A percentile compares a stretch with the other conserved stretches of the same genome.
These are phyloP conservation scores for Tolypocladium cylindrosporum DNA, from an alignment of 2,329 filamentous ascomycete genomes.

Conservation along the genomic window DNA sequence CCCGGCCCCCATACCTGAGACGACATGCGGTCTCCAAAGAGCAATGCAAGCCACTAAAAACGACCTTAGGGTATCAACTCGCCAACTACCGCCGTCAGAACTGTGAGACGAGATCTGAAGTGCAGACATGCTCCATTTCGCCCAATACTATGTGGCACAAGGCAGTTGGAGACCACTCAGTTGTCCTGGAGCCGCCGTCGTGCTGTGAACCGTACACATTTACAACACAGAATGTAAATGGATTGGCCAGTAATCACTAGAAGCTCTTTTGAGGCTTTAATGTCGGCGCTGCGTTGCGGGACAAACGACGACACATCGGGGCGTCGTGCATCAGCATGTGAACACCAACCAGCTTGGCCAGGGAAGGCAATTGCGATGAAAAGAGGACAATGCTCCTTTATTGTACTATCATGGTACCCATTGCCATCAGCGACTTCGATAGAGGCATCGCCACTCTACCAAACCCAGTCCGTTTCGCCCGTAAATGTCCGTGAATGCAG, in stretches of 20 bases:
- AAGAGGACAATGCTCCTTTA: slow-evolving; percentile 27
- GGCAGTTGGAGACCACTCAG: background rate
- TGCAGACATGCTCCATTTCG: background rate
- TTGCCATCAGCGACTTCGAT: slow-evolving; percentile 35
- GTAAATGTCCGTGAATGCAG: slow-evolving; percentile 47
- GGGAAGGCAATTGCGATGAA: slow-evolving; percentile 5
- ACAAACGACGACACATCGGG: background rate
- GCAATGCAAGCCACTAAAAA: too few species aligned
- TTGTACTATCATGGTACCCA: slow-evolving; percentile 34
- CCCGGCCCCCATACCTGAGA: background rate
- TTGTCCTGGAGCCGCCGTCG: background rate
- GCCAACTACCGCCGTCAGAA: too few species aligned
- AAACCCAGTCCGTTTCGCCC: slow-evolving; percentile 50
- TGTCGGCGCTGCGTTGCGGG: background rate
- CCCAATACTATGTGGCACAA: background rate
- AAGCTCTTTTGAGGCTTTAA: background rate
- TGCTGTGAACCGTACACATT: background rate
- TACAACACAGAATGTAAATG: background rate
- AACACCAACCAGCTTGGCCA: background rate
- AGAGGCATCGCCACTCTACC: slow-evolving; percentile 34
- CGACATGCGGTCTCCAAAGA: background rate
- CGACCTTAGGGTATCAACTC: background rate
- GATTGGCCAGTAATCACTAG: background rate
- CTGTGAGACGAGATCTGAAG: too few species aligned
- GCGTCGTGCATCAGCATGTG: background rate